Percentiles rank a stretch among this genome's conserved stretches.
Evolutionary conservation across 208 protist genomes (phyloP).

Genomic region (Sergeia podlipaevii): DNA sequence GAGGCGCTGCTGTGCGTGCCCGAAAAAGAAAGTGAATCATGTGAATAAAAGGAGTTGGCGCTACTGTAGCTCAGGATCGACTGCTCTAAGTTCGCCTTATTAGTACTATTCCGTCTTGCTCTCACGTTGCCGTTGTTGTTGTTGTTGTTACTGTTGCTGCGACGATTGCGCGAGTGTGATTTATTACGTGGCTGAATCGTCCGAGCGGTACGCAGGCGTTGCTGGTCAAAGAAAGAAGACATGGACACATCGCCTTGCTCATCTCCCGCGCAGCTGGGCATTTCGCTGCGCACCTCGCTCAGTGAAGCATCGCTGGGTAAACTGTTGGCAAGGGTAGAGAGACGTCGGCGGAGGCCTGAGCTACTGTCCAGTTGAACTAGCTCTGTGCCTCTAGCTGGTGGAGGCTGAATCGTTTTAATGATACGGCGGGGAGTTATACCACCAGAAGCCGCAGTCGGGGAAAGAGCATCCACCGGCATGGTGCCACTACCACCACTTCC

Average conservation of each 20-base stretch:
- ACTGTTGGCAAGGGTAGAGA: slow-evolving; percentile 28
- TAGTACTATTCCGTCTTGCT: background rate
- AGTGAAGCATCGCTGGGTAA: slow-evolving; percentile 48
- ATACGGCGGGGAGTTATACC: slow-evolving; percentile 45
- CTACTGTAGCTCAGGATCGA: slow-evolving; percentile 47
- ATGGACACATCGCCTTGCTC: slow-evolving; percentile 23
- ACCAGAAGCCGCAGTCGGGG: background rate
- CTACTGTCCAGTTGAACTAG: slow-evolving; percentile 56
- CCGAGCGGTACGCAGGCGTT: slow-evolving; percentile 4
- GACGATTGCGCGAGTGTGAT: background rate
- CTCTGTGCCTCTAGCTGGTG: slow-evolving; percentile 37
- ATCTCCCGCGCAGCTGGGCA: slow-evolving; percentile 33
- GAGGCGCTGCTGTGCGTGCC: slow-evolving; percentile 5
- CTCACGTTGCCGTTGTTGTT: slow-evolving; percentile 19
- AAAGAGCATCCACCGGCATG: background rate
- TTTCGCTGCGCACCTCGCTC: slow-evolving; percentile 54
- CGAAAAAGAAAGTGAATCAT: slow-evolving; percentile 21
- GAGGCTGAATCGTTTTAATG: slow-evolving; percentile 40
- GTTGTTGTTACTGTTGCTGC: slow-evolving; percentile 9
- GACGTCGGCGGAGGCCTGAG: slow-evolving; percentile 9
- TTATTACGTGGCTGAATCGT: background rate
- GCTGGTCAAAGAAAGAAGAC: slow-evolving; percentile 33
- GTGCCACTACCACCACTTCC: too few species aligned
- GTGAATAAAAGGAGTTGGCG: slow-evolving; percentile 33
- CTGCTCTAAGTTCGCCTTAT: slow-evolving; percentile 8